Percentiles rank a stretch among this genome's conserved stretches.
phyloP scores from a whole-genome alignment of 768 basidiomycete genomes.

The Amanita thiersii region DNA sequence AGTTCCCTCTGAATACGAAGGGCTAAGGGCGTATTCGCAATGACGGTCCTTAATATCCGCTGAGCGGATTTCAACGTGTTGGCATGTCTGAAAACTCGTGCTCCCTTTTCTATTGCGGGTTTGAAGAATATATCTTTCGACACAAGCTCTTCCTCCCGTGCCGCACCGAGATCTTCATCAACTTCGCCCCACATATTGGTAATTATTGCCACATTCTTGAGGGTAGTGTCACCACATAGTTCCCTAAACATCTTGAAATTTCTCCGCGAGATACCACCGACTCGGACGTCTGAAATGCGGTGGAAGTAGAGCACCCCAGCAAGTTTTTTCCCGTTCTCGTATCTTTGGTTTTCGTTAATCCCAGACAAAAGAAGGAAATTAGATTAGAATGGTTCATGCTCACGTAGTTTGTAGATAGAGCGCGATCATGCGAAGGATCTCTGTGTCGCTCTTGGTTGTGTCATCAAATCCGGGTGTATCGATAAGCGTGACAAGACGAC shows the following conservation, averaged over 20 bases:
- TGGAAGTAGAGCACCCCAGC: slow-evolving; percentile 50
- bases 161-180: slow-evolving; percentile 25
- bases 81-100: slow-evolving; percentile 32
- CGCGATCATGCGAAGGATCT: slow-evolving; percentile 42
- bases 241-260: slow-evolving; percentile 45
- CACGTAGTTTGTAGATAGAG: slow-evolving; percentile 27
- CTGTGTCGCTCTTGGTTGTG: slow-evolving; percentile 36
- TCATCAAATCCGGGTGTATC: slow-evolving; percentile 61
- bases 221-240: slow-evolving; percentile 41
- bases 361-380: neutral
- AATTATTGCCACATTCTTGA: slow-evolving; percentile 42
- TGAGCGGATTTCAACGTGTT: slow-evolving; percentile 32
- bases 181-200: slow-evolving; percentile 49
- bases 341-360: slow-evolving; percentile 13
- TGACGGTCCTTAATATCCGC: slow-evolving; percentile 31
- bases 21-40: slow-evolving; percentile 29
- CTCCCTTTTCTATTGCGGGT: slow-evolving; percentile 40
- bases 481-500: slow-evolving; percentile 33
- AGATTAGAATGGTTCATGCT: neutral
- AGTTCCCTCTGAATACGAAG: slow-evolving; percentile 51
- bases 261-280: slow-evolving; percentile 41
- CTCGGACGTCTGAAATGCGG: slow-evolving; percentile 41
- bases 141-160: slow-evolving; percentile 37
- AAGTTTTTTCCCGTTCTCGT: slow-evolving; percentile 28
- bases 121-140: slow-evolving; percentile 40